phyloP scores from a whole-genome alignment of 192 early-diverging fungal genomes.

The Obelidium mucronatum region DNA sequence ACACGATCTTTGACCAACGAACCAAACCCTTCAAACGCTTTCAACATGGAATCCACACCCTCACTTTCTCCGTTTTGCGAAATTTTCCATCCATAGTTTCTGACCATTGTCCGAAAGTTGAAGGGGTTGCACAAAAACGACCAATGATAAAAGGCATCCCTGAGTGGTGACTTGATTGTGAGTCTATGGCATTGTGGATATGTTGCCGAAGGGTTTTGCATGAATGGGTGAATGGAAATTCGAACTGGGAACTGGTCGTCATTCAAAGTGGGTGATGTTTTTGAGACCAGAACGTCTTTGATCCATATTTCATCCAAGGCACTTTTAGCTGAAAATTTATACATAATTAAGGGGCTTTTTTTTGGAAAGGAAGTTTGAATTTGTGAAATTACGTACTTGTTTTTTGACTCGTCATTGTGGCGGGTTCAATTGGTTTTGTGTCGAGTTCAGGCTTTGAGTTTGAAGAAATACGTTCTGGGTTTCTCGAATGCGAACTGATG shows the following conservation, averaged over 20 bases:
- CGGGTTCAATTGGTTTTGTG: background rate
- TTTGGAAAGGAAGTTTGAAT: background rate
- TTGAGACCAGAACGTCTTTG: slow-evolving; percentile 15
- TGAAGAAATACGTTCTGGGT: too few relatives aligned
- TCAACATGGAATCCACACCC: background rate
- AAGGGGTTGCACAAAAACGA: slow-evolving; percentile 37
- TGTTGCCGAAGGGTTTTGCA: background rate
- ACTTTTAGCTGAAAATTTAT: background rate
- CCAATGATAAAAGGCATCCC: slow-evolving; percentile 48
- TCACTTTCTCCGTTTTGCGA: background rate
- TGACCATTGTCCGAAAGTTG: slow-evolving; percentile 43
- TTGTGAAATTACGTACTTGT: background rate
- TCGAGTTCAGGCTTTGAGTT: too few relatives aligned
- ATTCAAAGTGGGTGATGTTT: background rate
- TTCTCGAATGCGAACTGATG: too few relatives aligned
- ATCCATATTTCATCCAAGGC: slow-evolving; percentile 16
- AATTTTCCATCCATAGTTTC: slow-evolving; percentile 34
- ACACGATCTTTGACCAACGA: slow-evolving; percentile 33
- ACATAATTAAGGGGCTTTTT: background rate
- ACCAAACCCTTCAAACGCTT: slow-evolving; percentile 40
- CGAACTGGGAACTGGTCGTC: background rate
- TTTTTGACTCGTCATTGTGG: too few relatives aligned
- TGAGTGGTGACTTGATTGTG: slow-evolving; percentile 22
- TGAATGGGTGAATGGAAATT: slow-evolving; percentile 9
- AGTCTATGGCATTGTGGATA: slow-evolving; percentile 34